Evolutionary conservation across 768 basidiomycete species (phyloP), one percentile per base, ranked within the genome.

Genomic region (Trametes elegans): DNA sequence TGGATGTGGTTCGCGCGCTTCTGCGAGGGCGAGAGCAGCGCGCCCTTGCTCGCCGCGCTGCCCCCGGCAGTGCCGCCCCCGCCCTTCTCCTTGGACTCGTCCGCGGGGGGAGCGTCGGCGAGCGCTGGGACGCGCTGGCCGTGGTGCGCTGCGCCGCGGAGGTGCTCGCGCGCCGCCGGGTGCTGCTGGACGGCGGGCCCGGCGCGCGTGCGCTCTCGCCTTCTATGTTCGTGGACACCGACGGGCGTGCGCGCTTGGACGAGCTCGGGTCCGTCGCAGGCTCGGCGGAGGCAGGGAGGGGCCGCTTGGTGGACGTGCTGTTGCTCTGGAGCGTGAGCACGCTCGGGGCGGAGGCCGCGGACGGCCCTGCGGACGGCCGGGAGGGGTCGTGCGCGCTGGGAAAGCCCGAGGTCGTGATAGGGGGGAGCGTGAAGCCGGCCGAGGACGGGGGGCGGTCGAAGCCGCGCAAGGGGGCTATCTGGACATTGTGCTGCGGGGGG

Each of bases 1-100:
- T 91, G 88, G 61, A 97, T 96, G 66, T 97, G 93, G 64, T 95
- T 95, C 35, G 88, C 88, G 67, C 94, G 91, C 68, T 95, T 95
- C 76, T 94, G 90, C 2, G 87, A 85, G 0, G 89, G 82, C 1
- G 87, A 85, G 23, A 95, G 79, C 23, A 93, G 76, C 7, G 71
- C 59, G 3, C 73, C 68, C 51, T 74, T 72, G 61, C 58, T 41
- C 60, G 56, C 59, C n/a, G n/a, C n/a, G n/a, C n/a, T n/a, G 14
- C 27, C 56, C 32, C 45, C 44, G 5, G 48, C 36, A 34, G 36
- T 24, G 5, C 26, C 32, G 24, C 34, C 34, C 7, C 3, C 9
- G n/a, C 44, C 38, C 23, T 42, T 26, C 32, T 52, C 38, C 5
- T 34, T 52, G 34, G n/a, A 13, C 24, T 13, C 24, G 24, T 9